Evolutionary conservation across 2,329 filamentous ascomycete species (phyloP), one percentile per base, ranked within the genome.

Genomic region (Emmonsia crescens): DNA sequence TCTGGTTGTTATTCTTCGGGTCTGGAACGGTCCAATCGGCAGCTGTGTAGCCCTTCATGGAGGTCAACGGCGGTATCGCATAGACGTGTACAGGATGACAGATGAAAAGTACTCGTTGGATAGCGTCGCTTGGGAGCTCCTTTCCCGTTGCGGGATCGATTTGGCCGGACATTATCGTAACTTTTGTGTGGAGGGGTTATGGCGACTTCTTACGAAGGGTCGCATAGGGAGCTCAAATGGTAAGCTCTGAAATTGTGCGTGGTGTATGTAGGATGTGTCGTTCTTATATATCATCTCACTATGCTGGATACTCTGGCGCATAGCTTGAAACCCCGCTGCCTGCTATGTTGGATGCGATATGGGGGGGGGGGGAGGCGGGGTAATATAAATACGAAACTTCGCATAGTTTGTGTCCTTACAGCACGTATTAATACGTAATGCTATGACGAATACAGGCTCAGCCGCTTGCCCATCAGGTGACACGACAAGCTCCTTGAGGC

Each of bases 51-150:
- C 91, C 91, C 73, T 88, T 88, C 68, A 85, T 90, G 21, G 87
- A 88, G 52, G 86, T 82, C 62, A 91, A 80, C 29, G 91, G 90
- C 21, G 91, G 91, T 73, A 95, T 91, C 71, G 88, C 85, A 81
- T 96, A 96, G 79, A 96, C 83, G 78, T 95, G 89, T 66, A 94
- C 87, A 66, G 82, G 79, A 69, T 82, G 78, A 65, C 86, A 84
- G 73, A 91, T 79, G 82, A 90, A 92, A 73, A 95, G 87, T 72
- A 94, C 80, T 73, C 90, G 87, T 76, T 94, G 89, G 76, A 95
- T 93, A 68, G 90, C 88, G 71, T 89, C 88, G 59, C 84, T 73
- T 61, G 89, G 86, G 67, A 91, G 82, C 66, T 85, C 75, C 40
- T 77, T 78, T 68, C 87, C 86, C 27, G 89, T 93, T 61, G 85